Evolutionary conservation across 169 alveolate species (phyloP).

Genomic region (Plasmodium adleri): DNA sequence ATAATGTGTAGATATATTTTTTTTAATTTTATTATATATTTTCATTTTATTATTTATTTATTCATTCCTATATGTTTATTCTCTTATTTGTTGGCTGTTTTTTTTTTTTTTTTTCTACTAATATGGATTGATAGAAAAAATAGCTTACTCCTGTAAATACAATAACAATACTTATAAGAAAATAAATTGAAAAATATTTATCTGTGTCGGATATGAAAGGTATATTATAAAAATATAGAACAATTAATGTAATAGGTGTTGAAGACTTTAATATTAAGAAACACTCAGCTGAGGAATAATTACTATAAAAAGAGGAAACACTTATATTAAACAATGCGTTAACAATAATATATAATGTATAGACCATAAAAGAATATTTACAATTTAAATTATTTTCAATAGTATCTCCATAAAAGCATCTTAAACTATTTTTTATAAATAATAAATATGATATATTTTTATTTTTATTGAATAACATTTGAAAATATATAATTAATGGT

Average conservation of each 20-base stretch:
- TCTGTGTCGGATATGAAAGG: conserved; percentile 70
- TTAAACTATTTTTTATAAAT: conserved; percentile 44
- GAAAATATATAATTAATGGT: conserved; percentile 67
- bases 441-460: conserved; percentile 36
- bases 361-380: conserved; percentile 30
- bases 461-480: conserved; percentile 40
- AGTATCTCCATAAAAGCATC: conserved; percentile 50
- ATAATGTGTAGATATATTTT: no score
- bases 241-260: conserved; percentile 61
- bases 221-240: conserved; percentile 49
- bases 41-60: no score
- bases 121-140: conserved; percentile 57
- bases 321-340: conserved; percentile 62
- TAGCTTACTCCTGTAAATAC: conserved; percentile 73
- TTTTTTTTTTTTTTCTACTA: conserved; percentile 3
- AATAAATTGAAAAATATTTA: conserved; percentile 66
- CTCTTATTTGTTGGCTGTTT: no score
- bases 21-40: no score
- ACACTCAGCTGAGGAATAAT: conserved; percentile 72
- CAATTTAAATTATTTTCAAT: conserved; percentile 63
- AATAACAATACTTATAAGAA: conserved; percentile 41
- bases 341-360: conserved; percentile 32
- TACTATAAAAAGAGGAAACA: conserved; percentile 54
- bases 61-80: no score
- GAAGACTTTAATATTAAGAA: conserved; percentile 70